A percentile compares a stretch with the other conserved stretches of the same genome.
Evolutionary conservation across 306 rosid genomes (phyloP).

Genomic region (Malus asiatica): DNA sequence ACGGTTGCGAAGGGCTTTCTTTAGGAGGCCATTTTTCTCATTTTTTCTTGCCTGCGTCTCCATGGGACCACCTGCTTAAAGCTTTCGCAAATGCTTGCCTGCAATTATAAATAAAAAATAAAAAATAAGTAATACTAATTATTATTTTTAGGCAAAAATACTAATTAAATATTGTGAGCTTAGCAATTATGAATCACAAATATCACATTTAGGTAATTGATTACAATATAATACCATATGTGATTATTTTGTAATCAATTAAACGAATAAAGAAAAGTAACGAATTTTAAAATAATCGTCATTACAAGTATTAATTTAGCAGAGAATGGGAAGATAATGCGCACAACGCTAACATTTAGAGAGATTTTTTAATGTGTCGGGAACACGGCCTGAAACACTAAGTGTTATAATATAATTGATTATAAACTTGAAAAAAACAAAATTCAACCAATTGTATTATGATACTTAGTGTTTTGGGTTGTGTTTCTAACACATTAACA

Average conservation of each 20-base stretch:
- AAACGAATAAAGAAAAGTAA: no score
- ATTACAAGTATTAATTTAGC: not conserved
- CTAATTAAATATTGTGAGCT: not conserved
- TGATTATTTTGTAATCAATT: no score
- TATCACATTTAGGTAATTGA: not conserved
- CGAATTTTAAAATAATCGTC: not conserved
- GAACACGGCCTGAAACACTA: accelerated
- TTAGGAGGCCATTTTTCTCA: constrained; percentile 3
- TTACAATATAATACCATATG: not conserved
- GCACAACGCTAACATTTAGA: not conserved
- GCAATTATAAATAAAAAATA: constrained; percentile 15
- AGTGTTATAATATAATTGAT: no score
- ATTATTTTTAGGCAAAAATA: not conserved
- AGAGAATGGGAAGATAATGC: not conserved
- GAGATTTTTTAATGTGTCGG: not conserved
- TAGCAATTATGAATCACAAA: not conserved
- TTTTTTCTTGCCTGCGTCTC: constrained; percentile 51
- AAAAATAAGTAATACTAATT: not conserved
- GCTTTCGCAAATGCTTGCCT: constrained; percentile 67
- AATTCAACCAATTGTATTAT: no score
- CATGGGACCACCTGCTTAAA: constrained; percentile 84
- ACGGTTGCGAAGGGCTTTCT: not conserved
- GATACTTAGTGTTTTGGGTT: no score
- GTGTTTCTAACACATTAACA: no score
- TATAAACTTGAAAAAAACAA: no score